Base-by-base conservation (phyloP, 495 filamentous ascomycete genomes). In the Tuber aestivum region DNA sequence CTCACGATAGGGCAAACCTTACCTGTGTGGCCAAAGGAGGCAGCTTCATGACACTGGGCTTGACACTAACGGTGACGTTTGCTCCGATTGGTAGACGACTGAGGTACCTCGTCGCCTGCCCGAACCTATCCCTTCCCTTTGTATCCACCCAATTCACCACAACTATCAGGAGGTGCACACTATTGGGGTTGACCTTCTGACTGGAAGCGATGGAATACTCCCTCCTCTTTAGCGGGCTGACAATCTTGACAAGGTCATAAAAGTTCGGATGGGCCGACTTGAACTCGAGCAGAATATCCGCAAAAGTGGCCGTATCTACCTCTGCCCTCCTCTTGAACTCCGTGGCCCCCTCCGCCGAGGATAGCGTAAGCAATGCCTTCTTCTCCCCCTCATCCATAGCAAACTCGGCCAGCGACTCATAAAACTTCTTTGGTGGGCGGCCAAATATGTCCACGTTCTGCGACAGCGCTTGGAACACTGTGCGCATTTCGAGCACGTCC, bases 401-500 rank as follows among this genome's bases (percentile, higher is more conserved):
- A 78, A 94, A 97, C 72, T 94, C 93, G 38, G 94, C 89, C 40
- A 99, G 88, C 12, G 92, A 87, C 84, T 98, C 96, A 86, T 97
- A 99, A 87, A 98, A 99, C 72, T 92, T 90, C 88, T 99, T 99
- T 48, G 94, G 94, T 18, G 95, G 95, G 77, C 94, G 93, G 80
- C 95, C 95, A 82, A 97, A 97, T 83, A 98, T 95, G 84, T 99
- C 96, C 48, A 99, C 87, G 84, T 97, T 97, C 84, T 98, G 96
- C 27, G 94, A 86, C 2, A 99, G 87, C 1, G 93, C 91, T 84
- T 99, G 95, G 85, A 94, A 97, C 35, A 97, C 92, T 41, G 95
- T 99, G 77, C 96, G 90, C 80, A 93, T 93, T 85, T 98, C 95
- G 12, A 93, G 86, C 16, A 94, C 86, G 65, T 86, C 85, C 18